A percentile compares a stretch with the other conserved stretches of the same genome.
phyloP scores from a whole-genome alignment of 495 filamentous ascomycete species.

The Hypoxylon rickii region DNA sequence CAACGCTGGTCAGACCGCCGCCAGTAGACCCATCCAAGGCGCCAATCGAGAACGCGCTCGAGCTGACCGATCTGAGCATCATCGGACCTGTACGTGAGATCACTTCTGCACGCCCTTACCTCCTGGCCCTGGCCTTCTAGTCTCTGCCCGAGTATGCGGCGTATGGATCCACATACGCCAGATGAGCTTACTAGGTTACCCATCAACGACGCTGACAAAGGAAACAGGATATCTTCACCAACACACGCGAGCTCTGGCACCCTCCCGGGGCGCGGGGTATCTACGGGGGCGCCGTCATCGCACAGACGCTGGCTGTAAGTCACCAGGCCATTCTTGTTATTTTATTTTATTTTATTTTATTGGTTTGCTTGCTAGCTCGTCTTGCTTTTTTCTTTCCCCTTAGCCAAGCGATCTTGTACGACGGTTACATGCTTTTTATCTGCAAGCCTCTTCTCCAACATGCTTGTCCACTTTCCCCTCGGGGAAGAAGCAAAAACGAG shows the following conservation, averaged over 20 bases:
- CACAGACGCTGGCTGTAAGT: conserved; percentile 75
- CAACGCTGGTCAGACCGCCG: conserved; percentile 79
- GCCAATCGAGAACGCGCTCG: conserved; percentile 84
- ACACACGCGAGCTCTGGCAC: conserved; percentile 87
- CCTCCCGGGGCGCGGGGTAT: conserved; percentile 89
- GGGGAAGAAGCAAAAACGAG: no score
- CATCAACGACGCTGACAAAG: conserved; percentile 5
- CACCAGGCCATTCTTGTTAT: neutral
- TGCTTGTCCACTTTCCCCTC: neutral
- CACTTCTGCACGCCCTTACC: conserved; percentile 4
- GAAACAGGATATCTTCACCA: conserved; percentile 83
- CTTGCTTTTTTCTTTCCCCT: neutral
- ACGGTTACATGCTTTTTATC: conserved; percentile 2
- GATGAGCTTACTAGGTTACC: no score
- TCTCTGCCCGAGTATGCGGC: no score
- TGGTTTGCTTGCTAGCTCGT: neutral
- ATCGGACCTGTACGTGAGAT: conserved; percentile 70
- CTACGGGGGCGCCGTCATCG: conserved; percentile 91
- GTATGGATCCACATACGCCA: no score
- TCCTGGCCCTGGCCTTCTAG: neutral
- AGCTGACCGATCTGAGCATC: conserved; percentile 77
- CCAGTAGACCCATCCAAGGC: conserved; percentile 72
- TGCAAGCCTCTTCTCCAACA: no score
- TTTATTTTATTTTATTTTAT: neutral
- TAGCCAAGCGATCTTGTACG: no score